Conservation (phyloP, 192 early-diverging fungal species). For the Radiomyces spectabilis region DNA sequence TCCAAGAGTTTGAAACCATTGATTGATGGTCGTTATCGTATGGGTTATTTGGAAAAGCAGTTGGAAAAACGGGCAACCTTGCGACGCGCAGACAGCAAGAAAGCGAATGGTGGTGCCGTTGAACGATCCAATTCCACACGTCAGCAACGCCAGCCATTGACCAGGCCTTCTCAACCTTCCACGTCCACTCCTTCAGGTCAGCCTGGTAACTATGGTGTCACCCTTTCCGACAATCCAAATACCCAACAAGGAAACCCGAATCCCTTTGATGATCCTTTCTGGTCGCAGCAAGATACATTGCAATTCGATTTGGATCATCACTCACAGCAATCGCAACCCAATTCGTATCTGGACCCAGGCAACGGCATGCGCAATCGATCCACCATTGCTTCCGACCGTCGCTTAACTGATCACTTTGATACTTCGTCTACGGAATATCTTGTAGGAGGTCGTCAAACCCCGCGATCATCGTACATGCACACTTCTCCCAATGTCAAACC, state of each 20-base stretch:
- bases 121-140: neutral
- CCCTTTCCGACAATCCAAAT: too few species aligned
- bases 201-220: too few species aligned
- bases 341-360: too few species aligned
- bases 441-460: slow-evolving; percentile 4
- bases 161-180: neutral
- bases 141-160: neutral
- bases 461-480: slow-evolving; percentile 1
- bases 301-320: neutral
- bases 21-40: slow-evolving; percentile 25
- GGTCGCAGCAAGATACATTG: slow-evolving; percentile 4
- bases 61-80: slow-evolving; percentile 14
- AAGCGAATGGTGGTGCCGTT: neutral
- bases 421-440: slow-evolving; percentile 8
- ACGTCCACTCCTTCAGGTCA: too few species aligned
- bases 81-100: neutral
- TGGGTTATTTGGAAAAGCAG: slow-evolving; percentile 28
- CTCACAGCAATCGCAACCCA: neutral
- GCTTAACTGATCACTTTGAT: neutral
- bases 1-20: slow-evolving; percentile 33
- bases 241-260: too few species aligned
- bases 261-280: slow-evolving; percentile 23
- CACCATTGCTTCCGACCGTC: neutral
- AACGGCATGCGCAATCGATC: too few species aligned
- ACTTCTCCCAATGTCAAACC: too few species aligned